Base-by-base conservation (phyloP, 257 asterid species). In the Verbascum thapsus region DNA sequence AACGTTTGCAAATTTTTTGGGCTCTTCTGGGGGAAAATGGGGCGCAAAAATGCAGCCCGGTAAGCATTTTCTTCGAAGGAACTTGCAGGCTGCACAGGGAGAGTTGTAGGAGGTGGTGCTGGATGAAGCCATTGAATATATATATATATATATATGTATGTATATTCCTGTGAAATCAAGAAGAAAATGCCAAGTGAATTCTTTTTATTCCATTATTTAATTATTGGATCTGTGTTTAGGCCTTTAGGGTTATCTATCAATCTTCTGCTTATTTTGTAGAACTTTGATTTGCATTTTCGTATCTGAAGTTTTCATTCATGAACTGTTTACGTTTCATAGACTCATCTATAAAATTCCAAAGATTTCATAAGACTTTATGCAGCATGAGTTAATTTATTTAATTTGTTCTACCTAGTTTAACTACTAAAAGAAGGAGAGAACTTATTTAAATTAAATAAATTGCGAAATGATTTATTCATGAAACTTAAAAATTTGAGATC, bases 1-100 rank as follows among this genome's bases (percentile, higher is more conserved):
- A 10, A 81, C 86, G 43, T 81, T 81, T 16, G 74, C 79, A 43
- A 80, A 80, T 17, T 77, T 80, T 39, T 77, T 83, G 0, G 80
- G 86, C 70, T 80, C 83, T 32, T 81, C 81, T 0, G 86, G 86
- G 0, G 86, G 86, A 37, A 81, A 81, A 19, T 81, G 72, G 0
- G 82, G 63, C 3, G 79, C 76, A 13, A 81, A 81, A 1, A 78
- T 64, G 79, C 87, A 81, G 0, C 78, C 82, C 2, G 82, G 80
- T 62, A 73, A 72, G 77, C 87, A 81, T 52, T 81, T 81, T 12
- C 87, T 54, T 63, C 87, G 19, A 22, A 81, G 22, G 72, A 81
- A 72, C 57, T 81, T 81, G 84, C 87, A 81, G 18, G 87, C 87
- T 6, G 87, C 87, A 57, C 87, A 81, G n/a, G 87, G 87, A 11